These are phyloP conservation scores for Boletus vermiculosoides DNA, from an alignment of 768 basidiomycete genomes.

Conservation along the genomic window DNA sequence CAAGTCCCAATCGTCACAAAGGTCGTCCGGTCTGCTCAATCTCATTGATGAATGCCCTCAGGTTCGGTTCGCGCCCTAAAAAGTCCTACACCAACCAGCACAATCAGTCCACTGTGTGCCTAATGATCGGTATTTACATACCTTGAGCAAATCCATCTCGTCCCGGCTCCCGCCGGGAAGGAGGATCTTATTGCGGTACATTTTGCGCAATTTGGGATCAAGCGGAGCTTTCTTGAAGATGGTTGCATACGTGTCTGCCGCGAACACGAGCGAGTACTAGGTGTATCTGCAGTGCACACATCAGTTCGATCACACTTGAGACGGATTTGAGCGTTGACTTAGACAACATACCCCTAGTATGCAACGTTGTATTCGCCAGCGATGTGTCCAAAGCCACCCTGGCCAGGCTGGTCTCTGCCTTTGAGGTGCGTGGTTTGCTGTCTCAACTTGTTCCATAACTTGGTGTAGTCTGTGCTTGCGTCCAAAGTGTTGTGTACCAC, in stretches of 20 bases:
- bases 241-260: slow-evolving; percentile 59
- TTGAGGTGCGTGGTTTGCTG: slow-evolving; percentile 68
- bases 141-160: slow-evolving; percentile 70
- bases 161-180: slow-evolving; percentile 68
- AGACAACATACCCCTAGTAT: slow-evolving; percentile 52
- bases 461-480: slow-evolving; percentile 57
- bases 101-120: neutral
- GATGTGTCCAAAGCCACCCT: slow-evolving; percentile 71
- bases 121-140: slow-evolving; percentile 20
- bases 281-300: slow-evolving; percentile 46
- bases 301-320: neutral
- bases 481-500: slow-evolving; percentile 40
- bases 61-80: slow-evolving; percentile 72
- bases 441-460: slow-evolving; percentile 69
- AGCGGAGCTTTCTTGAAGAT: slow-evolving; percentile 78
- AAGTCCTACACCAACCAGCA: slow-evolving; percentile 50
- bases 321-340: neutral
- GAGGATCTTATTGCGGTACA: slow-evolving; percentile 76
- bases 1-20: no score
- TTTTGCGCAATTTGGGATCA: slow-evolving; percentile 58
- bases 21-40: slow-evolving; percentile 46
- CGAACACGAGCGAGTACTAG: slow-evolving; percentile 69
- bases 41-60: slow-evolving; percentile 69
- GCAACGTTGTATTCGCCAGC: slow-evolving; percentile 65
- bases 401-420: slow-evolving; percentile 61